Conservation (phyloP, 768 basidiomycete genomes). For the Calocybe cyanea region DNA sequence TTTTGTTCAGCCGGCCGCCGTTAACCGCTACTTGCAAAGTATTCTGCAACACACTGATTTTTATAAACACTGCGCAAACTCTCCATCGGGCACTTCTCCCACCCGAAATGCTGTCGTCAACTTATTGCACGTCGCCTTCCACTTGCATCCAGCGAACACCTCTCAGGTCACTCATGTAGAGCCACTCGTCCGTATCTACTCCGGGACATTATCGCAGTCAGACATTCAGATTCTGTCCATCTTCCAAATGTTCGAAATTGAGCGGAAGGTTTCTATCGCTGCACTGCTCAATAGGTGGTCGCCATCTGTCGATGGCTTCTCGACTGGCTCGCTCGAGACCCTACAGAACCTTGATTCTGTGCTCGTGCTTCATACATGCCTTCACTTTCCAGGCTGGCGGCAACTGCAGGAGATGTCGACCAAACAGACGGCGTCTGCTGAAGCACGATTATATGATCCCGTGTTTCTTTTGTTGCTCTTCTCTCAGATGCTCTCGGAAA, state of each 20-base stretch:
- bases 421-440: conserved; percentile 23
- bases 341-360: conserved; percentile 68
- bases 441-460: conserved; percentile 70
- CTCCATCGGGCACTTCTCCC: conserved; percentile 18
- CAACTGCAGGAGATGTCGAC: conserved; percentile 35
- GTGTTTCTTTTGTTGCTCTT: conserved; percentile 69
- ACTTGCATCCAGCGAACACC: conserved; percentile 73
- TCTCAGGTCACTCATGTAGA: conserved; percentile 84
- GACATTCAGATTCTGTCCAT: conserved; percentile 72
- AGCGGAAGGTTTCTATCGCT: conserved; percentile 62
- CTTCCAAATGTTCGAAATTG: conserved; percentile 73
- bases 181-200: conserved; percentile 71
- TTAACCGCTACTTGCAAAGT: conserved; percentile 74
- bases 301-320: conserved; percentile 35
- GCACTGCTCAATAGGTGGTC: conserved; percentile 70
- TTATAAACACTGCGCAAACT: conserved; percentile 36
- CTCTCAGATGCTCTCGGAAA: conserved; percentile 58
- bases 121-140: conserved; percentile 67
- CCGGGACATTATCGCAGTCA: conserved; percentile 60
- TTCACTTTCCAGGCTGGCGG: conserved; percentile 68
- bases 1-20: conserved; percentile 52
- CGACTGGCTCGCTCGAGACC: conserved; percentile 55
- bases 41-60: conserved; percentile 70
- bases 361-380: conserved; percentile 65
- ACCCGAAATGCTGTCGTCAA: conserved; percentile 45